Evolutionary conservation across 2,329 filamentous ascomycete genomes (phyloP).

Genomic region (Sphaceloma murrayae): DNA sequence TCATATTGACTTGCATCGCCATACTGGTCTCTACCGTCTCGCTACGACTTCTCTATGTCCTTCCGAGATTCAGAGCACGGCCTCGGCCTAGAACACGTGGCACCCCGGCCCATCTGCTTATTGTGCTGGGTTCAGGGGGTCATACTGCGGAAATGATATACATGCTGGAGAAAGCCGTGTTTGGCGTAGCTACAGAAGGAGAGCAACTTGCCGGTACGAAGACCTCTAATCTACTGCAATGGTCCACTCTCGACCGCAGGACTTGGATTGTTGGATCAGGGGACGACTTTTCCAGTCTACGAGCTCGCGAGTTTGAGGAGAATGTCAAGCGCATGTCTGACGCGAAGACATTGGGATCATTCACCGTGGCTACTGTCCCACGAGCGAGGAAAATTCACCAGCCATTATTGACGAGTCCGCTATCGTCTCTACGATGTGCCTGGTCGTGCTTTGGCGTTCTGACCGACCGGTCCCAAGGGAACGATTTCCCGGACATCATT

Average conservation of each 20-base stretch:
- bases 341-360: conserved; percentile 34
- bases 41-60: conserved; percentile 7
- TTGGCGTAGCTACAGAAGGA: conserved; percentile 1
- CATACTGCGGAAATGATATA: conserved; percentile 93
- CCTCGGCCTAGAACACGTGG: conserved; percentile 22
- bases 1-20: not conserved
- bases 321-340: conserved; percentile 21
- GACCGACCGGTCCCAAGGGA: conserved; percentile 12
- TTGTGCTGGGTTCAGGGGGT: conserved; percentile 84
- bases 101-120: conserved; percentile 52
- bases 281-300: conserved; percentile 59
- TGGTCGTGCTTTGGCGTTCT: conserved; percentile 19
- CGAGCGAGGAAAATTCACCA: conserved; percentile 79
- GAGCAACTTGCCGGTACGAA: not conserved
- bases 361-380: conserved; percentile 58
- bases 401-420: conserved; percentile 60
- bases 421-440: conserved; percentile 58
- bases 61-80: conserved; percentile 6
- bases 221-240: conserved; percentile 33
- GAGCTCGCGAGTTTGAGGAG: conserved; percentile 55
- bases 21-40: not conserved
- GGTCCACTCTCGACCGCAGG: conserved; percentile 47
- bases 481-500: conserved; percentile 60
- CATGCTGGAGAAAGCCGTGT: conserved; percentile 57
- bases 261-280: conserved; percentile 75